Base-by-base conservation (phyloP, 805 yeast genomes). In the Kodamaea leandrae region DNA sequence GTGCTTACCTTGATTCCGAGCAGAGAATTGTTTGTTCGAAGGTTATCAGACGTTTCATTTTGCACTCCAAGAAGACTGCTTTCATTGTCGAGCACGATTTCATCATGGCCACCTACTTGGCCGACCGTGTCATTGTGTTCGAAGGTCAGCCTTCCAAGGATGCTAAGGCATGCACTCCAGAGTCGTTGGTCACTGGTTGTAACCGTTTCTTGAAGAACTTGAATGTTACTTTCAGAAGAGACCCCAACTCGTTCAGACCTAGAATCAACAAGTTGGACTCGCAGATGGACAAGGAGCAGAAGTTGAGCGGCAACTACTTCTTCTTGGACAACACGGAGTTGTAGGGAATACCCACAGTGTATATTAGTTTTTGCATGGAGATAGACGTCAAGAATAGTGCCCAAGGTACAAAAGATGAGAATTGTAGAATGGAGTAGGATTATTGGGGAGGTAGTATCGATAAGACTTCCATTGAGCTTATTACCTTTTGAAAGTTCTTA, bases 61-160 rank as follows among this genome's bases (percentile, higher is more conserved):
- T 93, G 64, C 99, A 93, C 64, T 80, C 96, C 54, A 90, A 91
- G 76, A 93, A 91, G 78, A 91, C 98, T 34, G 99, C 99, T n/a
- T 93, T 93, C 66, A 76, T 93, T 57, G 99, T 93, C 45, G 99
- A 93, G 83, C 99, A 93, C 82, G 99, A 93, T 79, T 93, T 93
- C 79, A 93, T 93, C 74, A 93, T 93, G 99, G 98, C 99, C 51
- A 93, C 99, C 13, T 93, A 93, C 66, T 78, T 93, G 76, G 99
- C 99, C 49, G 99, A 93, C 71, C 81, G 95, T 61, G 99, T 93
- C 57, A 91, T 93, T 78, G 98, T 93, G 43, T 93, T 91, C 60
- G 99, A 93, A 68, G 99, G 99, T 67, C 58, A 70, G 50, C 98
- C 99, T 41, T 88, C 98, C 19, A 76, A 78, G 62, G 74, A 82